Conservation (phyloP, 306 rosid genomes). For the Datisca glomerata region DNA sequence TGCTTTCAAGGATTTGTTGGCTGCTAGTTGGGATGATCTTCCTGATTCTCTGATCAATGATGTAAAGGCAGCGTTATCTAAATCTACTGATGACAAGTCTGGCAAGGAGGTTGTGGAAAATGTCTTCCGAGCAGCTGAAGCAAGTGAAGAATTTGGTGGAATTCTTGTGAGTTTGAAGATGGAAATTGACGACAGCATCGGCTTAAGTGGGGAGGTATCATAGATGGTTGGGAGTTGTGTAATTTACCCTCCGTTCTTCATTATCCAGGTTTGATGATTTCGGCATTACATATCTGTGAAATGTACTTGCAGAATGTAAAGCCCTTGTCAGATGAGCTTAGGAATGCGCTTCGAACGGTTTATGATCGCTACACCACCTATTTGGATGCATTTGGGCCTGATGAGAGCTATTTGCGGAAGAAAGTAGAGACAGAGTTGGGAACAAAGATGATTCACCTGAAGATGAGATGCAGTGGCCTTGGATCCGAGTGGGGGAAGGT, state of each 20-base stretch:
- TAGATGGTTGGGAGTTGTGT: background rate
- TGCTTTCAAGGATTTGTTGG: constrained; percentile 81
- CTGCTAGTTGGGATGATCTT: constrained; percentile 58
- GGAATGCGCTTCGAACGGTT: constrained; percentile 45
- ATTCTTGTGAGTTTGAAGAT: constrained; percentile 44
- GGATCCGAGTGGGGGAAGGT: constrained; percentile 96
- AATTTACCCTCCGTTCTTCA: background rate
- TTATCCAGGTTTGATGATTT: background rate
- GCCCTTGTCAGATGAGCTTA: constrained; percentile 44
- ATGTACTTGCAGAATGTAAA: constrained; percentile 42
- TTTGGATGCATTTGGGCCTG: constrained; percentile 78
- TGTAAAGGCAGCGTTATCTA: constrained; percentile 49
- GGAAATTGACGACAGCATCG: constrained; percentile 80
- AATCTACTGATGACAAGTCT: constrained; percentile 48
- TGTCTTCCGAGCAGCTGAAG: constrained; percentile 71
- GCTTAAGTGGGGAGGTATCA: constrained; percentile 77
- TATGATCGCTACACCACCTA: constrained; percentile 57
- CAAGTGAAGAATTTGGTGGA: constrained; percentile 76
- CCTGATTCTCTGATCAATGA: constrained; percentile 27
- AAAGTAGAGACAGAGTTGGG: constrained; percentile 92
- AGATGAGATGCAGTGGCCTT: constrained; percentile 83
- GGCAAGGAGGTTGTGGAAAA: constrained; percentile 54
- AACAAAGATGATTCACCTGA: constrained; percentile 70
- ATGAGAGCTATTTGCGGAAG: constrained; percentile 73
- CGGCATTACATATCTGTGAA: constrained; percentile 9